Evolutionary conservation across 352 stramenopile species (phyloP).

Genomic region (Globisporangium lucens): DNA sequence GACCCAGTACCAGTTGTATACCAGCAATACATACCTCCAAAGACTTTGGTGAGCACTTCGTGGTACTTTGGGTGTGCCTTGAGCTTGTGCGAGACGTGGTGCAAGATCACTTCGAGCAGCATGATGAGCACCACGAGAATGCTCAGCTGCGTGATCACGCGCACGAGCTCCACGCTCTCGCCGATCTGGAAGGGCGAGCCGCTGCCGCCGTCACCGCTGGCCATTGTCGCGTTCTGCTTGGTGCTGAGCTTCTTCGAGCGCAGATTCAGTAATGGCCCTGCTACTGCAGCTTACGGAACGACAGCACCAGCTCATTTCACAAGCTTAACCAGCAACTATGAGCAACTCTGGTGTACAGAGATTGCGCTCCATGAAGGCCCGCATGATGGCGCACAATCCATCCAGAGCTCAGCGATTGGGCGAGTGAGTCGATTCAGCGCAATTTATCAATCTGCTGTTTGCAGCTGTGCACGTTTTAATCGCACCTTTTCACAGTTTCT

Average conservation of each 20-base stretch:
- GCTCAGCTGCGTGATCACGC: conserved; percentile 43
- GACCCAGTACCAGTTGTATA: too few relatives aligned
- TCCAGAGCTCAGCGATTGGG: background rate
- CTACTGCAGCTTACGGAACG: background rate
- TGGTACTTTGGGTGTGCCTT: conserved; percentile 55
- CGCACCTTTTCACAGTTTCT: background rate
- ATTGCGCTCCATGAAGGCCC: background rate
- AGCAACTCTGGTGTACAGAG: background rate
- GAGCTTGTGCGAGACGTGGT: conserved; percentile 47
- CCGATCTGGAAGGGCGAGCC: conserved; percentile 55
- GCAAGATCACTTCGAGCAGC: conserved; percentile 39
- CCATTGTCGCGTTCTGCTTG: background rate
- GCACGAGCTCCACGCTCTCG: conserved; percentile 50
- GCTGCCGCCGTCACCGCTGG: background rate
- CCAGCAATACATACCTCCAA: conserved; percentile 15
- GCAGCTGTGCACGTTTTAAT: background rate
- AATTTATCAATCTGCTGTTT: background rate
- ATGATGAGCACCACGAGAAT: conserved; percentile 47
- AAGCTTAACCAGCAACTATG: background rate
- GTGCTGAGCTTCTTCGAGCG: background rate
- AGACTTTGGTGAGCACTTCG: conserved; percentile 64
- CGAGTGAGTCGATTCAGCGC: background rate
- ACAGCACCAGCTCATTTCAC: background rate
- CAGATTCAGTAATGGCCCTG: background rate
- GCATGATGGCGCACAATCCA: background rate